phyloP scores from a whole-genome alignment of 202 grass and related monocot species.

The Alloteropsis angusta region DNA sequence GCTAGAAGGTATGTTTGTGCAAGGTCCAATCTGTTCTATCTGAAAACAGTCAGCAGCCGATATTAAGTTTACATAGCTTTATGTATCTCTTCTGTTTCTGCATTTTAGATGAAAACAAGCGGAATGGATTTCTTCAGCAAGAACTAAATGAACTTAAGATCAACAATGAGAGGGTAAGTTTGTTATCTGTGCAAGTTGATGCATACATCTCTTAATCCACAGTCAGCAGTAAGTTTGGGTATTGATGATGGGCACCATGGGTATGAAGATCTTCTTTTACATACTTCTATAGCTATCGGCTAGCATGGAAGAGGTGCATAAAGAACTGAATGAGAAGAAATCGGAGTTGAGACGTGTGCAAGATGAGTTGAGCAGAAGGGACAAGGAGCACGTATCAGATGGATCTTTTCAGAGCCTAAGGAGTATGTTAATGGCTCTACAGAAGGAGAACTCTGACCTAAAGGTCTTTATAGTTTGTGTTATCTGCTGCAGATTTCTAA shows the following conservation, averaged over 20 bases:
- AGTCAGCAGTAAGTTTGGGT: background rate
- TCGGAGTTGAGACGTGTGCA: constrained; percentile 41
- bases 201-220: background rate
- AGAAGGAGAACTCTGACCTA: constrained; percentile 70
- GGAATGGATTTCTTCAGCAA: constrained; percentile 48
- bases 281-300: constrained; percentile 38
- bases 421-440: constrained; percentile 45
- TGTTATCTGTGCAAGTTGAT: background rate
- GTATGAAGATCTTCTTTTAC: background rate
- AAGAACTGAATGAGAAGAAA: constrained; percentile 62
- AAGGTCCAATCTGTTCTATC: constrained; percentile 9
- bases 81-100: constrained; percentile 11
- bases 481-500: background rate
- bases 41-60: background rate
- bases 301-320: constrained; percentile 45
- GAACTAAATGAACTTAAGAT: constrained; percentile 69
- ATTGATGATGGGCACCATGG: background rate
- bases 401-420: constrained; percentile 45
- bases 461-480: constrained; percentile 45
- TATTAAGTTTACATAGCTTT: background rate
- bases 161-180: constrained; percentile 61
- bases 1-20: constrained; percentile 49
- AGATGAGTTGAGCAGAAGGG: constrained; percentile 48
- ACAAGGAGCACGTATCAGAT: constrained; percentile 35
- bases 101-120: constrained; percentile 59